Conservation (phyloP, 2,329 filamentous ascomycete genomes). For the Chaetoscypha palmicola region DNA sequence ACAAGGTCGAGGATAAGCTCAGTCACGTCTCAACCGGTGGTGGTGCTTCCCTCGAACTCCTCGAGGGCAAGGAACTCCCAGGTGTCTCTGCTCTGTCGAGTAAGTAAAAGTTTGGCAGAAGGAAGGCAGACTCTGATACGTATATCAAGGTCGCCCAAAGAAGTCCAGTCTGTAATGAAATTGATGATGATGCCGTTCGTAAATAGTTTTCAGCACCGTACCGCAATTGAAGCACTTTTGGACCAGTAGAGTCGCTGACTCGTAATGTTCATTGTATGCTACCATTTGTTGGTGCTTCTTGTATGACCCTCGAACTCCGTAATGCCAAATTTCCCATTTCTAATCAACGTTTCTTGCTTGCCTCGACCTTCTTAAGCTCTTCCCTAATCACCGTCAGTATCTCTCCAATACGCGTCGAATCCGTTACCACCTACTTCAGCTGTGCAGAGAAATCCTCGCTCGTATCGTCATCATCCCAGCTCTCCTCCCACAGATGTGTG, state of each 20-base stretch:
- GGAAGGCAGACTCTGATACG: constrained; percentile 25
- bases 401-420: background rate
- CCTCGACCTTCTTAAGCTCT: constrained; percentile 90
- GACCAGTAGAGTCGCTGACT: constrained; percentile 6
- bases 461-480: constrained; percentile 98
- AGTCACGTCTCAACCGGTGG: constrained; percentile 98
- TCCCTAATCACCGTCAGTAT: constrained; percentile 47
- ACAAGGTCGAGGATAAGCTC: constrained; percentile 90
- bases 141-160: constrained; percentile 22
- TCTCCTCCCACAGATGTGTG: constrained; percentile 96
- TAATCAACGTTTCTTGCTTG: constrained; percentile 55
- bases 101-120: constrained; percentile 44
- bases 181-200: constrained; percentile 15
- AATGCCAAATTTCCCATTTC: constrained; percentile 26
- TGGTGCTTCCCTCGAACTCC: constrained; percentile 88
- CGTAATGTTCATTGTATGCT: constrained; percentile 26
- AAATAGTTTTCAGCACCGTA: constrained; percentile 17
- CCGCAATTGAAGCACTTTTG: constrained; percentile 10
- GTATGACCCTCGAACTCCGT: constrained; percentile 23
- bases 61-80: constrained; percentile 96
- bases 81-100: constrained; percentile 87
- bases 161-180: constrained; percentile 27
- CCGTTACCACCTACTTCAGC: constrained; percentile 61
- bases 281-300: constrained; percentile 20
- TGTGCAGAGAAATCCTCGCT: constrained; percentile 94